Conservation (phyloP, 176 grass and related monocot species). For the Poa pratensis region DNA sequence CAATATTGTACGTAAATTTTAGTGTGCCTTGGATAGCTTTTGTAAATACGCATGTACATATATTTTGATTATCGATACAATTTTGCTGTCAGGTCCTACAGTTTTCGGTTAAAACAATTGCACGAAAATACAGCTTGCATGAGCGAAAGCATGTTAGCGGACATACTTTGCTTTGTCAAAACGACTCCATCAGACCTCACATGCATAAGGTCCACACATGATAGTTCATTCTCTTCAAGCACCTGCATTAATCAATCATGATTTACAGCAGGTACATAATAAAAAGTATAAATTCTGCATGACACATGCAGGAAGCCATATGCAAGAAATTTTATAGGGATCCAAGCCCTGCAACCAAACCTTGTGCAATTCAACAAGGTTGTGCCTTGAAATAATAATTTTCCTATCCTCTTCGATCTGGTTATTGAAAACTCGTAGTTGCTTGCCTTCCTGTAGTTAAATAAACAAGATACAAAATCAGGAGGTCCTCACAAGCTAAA, state of each 20-base stretch:
- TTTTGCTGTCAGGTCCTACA: not conserved
- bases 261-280: conserved; percentile 10
- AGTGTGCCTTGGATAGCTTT: not conserved
- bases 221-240: conserved; percentile 78
- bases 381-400: conserved; percentile 92
- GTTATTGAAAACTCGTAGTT: conserved; percentile 76
- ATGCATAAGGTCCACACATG: conserved; percentile 83
- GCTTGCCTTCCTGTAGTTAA: conserved; percentile 74
- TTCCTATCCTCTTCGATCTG: conserved; percentile 92
- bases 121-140: conserved; percentile 24
- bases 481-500: conserved; percentile 22
- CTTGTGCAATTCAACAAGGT: conserved; percentile 92
- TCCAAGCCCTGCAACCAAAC: conserved; percentile 46
- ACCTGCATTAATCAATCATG: conserved; percentile 56
- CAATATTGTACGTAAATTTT: not conserved
- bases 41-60: not conserved
- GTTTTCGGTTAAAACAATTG: conserved; percentile 16
- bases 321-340: conserved; percentile 18
- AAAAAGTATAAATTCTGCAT: not conserved
- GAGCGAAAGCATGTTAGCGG: conserved; percentile 11
- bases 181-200: conserved; percentile 82
- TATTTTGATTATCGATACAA: not conserved
- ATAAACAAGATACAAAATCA: conserved; percentile 37
- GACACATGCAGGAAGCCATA: conserved; percentile 13
- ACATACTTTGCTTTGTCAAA: conserved; percentile 90